These are phyloP conservation scores for Cladochytrium replicatum DNA, from an alignment of 192 early-diverging fungal genomes.

Conservation along the genomic window DNA sequence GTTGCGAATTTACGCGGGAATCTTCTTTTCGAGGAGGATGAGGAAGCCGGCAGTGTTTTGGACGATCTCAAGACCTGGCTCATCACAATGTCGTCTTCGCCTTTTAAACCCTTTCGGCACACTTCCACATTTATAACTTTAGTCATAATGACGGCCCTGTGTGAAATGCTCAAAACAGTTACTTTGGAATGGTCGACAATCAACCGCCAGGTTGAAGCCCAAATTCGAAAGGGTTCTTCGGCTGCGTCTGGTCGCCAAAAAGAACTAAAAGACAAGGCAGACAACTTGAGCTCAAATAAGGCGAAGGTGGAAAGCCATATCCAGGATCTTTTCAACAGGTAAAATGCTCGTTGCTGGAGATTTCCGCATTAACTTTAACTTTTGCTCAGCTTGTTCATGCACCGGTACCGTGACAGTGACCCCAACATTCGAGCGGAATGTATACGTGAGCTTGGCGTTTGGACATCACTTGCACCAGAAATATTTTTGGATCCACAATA, in stretches of 20 bases:
- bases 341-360: conserved; percentile 3
- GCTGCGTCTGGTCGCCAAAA: conserved; percentile 12
- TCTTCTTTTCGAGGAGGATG: conserved; percentile 47
- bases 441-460: conserved; percentile 65
- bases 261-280: conserved; percentile 30
- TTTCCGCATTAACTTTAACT: conserved; percentile 2
- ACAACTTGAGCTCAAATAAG: conserved; percentile 44
- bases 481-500: conserved; percentile 64
- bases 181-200: conserved; percentile 50
- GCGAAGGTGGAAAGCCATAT: conserved; percentile 48
- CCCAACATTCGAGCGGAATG: conserved; percentile 76
- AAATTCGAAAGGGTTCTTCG: conserved; percentile 25
- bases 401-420: conserved; percentile 83
- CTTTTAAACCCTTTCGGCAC: conserved; percentile 84
- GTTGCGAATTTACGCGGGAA: conserved; percentile 8
- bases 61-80: conserved; percentile 32
- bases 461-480: conserved; percentile 61
- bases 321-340: conserved; percentile 69
- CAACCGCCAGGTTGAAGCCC: conserved; percentile 60
- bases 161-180: conserved; percentile 51
- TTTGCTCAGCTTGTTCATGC: conserved; percentile 65
- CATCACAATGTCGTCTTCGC: conserved; percentile 42
- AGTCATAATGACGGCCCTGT: conserved; percentile 53
- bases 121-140: conserved; percentile 69
- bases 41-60: conserved; percentile 18